A percentile compares a stretch with the other conserved stretches of the same genome.
Conservation (phyloP, 345 rosid genomes). For the Eucalyptus albens region DNA sequence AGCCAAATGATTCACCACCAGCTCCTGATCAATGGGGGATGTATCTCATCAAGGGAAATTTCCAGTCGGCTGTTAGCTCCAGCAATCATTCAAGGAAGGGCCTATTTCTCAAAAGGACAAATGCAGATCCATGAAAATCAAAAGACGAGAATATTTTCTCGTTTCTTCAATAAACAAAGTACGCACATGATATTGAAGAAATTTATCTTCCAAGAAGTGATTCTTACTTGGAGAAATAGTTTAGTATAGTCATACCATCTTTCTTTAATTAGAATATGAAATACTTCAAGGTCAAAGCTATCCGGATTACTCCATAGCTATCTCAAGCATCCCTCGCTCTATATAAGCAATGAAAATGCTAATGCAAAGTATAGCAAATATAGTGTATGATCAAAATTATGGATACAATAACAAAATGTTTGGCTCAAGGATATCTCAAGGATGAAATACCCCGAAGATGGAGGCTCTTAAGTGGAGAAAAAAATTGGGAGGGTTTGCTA, state of each 20-base stretch:
- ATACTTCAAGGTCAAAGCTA: background rate
- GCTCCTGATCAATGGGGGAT: background rate
- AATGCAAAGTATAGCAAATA: background rate
- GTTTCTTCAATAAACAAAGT: background rate
- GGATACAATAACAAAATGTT: background rate
- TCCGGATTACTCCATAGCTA: background rate
- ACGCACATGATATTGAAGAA: background rate
- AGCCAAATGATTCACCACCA: background rate
- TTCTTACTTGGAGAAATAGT: background rate
- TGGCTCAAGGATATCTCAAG: background rate
- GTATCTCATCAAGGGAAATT: background rate
- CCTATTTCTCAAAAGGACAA: background rate
- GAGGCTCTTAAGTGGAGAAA: conserved; percentile 58
- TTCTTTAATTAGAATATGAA: background rate
- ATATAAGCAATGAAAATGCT: background rate
- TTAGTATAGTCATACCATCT: background rate
- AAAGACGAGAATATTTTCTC: background rate
- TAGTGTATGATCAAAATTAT: background rate
- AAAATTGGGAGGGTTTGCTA: conserved; percentile 44
- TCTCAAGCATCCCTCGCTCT: background rate
- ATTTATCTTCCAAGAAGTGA: background rate
- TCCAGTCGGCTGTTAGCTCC: background rate
- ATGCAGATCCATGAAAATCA: background rate
- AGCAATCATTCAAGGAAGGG: background rate
- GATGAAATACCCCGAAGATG: conserved; percentile 29